These are phyloP conservation scores for Tetrapyrgos nigripes DNA, from an alignment of 1,284 basidiomycete genomes.

Conservation along the genomic window DNA sequence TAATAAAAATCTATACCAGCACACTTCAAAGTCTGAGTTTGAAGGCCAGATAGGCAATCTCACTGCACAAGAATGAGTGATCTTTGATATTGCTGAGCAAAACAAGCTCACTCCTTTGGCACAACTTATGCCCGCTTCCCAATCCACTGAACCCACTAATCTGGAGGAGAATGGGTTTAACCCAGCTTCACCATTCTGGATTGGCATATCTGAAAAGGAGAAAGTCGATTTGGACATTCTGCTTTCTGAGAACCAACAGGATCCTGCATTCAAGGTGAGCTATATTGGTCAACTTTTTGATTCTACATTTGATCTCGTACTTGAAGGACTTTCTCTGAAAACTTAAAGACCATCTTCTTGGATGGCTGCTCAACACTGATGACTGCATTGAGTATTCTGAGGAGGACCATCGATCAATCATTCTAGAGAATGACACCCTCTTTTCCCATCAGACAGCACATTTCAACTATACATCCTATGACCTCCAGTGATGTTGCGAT, in stretches of 20 bases:
- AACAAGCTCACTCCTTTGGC: neutral
- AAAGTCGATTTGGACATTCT: neutral
- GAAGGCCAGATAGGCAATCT: neutral
- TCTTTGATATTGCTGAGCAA: neutral
- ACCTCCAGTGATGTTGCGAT: conserved; percentile 14
- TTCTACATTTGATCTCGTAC: neutral
- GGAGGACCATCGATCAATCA: conserved; percentile 7
- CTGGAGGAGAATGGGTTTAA: neutral
- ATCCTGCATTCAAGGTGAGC: neutral
- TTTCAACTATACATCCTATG: conserved; percentile 29
- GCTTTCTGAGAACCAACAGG: neutral
- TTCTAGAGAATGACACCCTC: conserved; percentile 13
- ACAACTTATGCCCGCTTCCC: neutral
- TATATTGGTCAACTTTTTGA: neutral
- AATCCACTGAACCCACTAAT: neutral
- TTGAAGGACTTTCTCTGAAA: neutral
- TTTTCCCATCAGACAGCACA: conserved; percentile 20
- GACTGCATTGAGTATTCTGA: neutral
- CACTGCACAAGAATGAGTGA: neutral
- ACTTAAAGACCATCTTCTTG: conserved; percentile 6
- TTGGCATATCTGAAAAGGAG: neutral
- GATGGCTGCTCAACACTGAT: neutral
- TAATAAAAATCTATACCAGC: neutral
- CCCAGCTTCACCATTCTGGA: neutral
- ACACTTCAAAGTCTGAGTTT: neutral